phyloP scores from a whole-genome alignment of 2,329 filamentous ascomycete species.

The Colletotrichum sp. region DNA sequence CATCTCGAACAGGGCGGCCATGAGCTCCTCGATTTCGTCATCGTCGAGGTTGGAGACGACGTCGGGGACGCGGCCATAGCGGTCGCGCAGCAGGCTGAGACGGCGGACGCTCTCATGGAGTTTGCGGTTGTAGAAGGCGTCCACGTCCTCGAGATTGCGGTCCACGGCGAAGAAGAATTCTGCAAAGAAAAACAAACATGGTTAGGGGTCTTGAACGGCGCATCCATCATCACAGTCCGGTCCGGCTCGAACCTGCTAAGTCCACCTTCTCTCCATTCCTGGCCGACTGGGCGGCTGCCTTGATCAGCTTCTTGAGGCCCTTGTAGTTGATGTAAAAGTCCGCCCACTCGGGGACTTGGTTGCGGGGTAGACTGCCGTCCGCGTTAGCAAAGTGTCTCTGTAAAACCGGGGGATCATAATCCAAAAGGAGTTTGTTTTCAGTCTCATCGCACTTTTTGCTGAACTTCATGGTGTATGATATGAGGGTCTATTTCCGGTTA shows the following conservation, averaged over 20 bases:
- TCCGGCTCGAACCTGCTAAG: constrained; percentile 74
- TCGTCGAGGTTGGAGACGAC: constrained; percentile 75
- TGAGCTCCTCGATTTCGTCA: constrained; percentile 89
- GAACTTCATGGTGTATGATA: constrained; percentile 64
- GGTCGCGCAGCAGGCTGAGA: constrained; percentile 83
- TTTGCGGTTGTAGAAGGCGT: constrained; percentile 96
- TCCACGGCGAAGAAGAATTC: constrained; percentile 98
- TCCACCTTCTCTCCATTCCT: constrained; percentile 79
- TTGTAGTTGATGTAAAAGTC: constrained; percentile 89
- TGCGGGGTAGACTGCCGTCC: constrained; percentile 67
- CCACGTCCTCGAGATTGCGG: constrained; percentile 95
- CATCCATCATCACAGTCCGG: constrained; percentile 19
- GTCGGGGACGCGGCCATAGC: constrained; percentile 79
- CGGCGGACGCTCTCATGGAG: constrained; percentile 83
- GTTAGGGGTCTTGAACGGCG: constrained; percentile 41
- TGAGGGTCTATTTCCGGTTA: constrained; percentile 20
- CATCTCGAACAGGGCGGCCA: constrained; percentile 87
- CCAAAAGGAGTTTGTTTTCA: not conserved
- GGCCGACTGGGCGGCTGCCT: constrained; percentile 69
- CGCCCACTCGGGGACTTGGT: constrained; percentile 88
- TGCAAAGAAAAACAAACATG: constrained; percentile 43
- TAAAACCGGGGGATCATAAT: not conserved
- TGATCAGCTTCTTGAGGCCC: constrained; percentile 93
- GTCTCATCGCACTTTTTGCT: constrained; percentile 56
- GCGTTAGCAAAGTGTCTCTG: constrained; percentile 22